These are phyloP conservation scores for Erythrobasidium hasegawianum DNA, from an alignment of 1,284 basidiomycete species.

Conservation along the genomic window DNA sequence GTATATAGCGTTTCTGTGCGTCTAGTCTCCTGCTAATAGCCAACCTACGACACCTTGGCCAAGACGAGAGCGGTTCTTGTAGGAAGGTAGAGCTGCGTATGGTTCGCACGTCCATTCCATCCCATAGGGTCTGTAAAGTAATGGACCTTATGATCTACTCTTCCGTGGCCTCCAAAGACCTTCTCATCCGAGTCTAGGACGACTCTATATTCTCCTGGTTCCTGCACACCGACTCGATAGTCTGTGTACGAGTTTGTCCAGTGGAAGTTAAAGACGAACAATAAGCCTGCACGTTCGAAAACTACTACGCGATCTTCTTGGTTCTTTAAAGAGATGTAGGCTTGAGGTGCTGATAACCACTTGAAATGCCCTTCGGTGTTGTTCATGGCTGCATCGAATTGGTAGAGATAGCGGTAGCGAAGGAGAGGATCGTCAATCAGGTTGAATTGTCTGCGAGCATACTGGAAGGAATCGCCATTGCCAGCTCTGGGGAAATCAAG, in stretches of 20 bases:
- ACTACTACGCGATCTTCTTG: constrained; percentile 88
- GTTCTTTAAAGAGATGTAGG: constrained; percentile 87
- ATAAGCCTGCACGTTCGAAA: constrained; percentile 82
- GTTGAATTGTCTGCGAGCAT: constrained; percentile 81
- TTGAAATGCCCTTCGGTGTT: constrained; percentile 68
- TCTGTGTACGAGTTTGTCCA: constrained; percentile 81
- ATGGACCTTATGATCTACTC: constrained; percentile 63
- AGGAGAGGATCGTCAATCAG: constrained; percentile 78
- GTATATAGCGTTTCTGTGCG: neutral
- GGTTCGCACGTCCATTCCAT: constrained; percentile 90
- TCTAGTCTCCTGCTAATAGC: neutral
- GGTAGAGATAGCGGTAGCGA: constrained; percentile 87
- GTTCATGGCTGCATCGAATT: constrained; percentile 95
- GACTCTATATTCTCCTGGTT: constrained; percentile 77
- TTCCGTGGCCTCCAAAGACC: constrained; percentile 81
- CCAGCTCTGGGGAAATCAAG: constrained; percentile 96
- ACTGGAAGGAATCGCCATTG: constrained; percentile 91
- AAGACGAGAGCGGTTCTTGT: constrained; percentile 28
- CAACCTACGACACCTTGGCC: constrained; percentile 17
- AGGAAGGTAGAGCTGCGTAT: constrained; percentile 62
- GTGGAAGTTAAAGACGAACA: constrained; percentile 98
- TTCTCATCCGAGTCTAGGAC: constrained; percentile 80
- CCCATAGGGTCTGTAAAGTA: constrained; percentile 79
- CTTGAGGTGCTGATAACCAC: constrained; percentile 82
- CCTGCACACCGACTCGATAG: constrained; percentile 86